These are phyloP conservation scores for Podosphaera fusca DNA, from an alignment of 2,329 filamentous ascomycete genomes.

Conservation along the genomic window DNA sequence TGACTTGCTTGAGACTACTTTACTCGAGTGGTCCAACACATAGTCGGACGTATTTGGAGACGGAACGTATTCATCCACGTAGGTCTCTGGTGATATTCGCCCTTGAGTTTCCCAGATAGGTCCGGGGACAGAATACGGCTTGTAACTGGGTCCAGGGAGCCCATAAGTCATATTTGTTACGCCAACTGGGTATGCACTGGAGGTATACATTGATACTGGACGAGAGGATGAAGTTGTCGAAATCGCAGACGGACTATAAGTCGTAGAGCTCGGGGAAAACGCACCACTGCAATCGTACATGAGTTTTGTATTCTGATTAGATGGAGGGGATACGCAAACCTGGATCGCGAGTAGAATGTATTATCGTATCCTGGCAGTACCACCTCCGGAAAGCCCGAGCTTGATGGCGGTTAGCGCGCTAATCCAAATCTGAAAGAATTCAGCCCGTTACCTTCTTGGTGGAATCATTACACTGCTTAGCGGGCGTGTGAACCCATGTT, in stretches of 20 bases:
- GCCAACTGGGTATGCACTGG: conserved; percentile 13
- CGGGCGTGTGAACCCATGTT: conserved; percentile 13
- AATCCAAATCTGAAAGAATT: background rate
- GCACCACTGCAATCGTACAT: conserved; percentile 11
- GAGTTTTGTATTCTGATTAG: conserved; percentile 9
- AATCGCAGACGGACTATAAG: conserved; percentile 10
- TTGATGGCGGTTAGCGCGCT: conserved; percentile 11
- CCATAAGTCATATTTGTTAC: conserved; percentile 13
- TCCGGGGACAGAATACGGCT: conserved; percentile 11
- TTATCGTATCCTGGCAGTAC: conserved; percentile 11
- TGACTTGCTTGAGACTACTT: conserved; percentile 18
- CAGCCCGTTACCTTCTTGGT: conserved; percentile 15
- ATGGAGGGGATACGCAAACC: conserved; percentile 10
- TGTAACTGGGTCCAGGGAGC: conserved; percentile 13
- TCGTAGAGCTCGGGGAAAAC: conserved; percentile 10
- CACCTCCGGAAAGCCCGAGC: conserved; percentile 11
- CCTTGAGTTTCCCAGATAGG: conserved; percentile 15
- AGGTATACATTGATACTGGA: conserved; percentile 13
- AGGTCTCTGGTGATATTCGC: conserved; percentile 15
- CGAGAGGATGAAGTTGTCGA: conserved; percentile 9
- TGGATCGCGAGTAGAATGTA: conserved; percentile 13
- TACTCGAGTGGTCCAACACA: conserved; percentile 27
- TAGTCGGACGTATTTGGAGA: conserved; percentile 39
- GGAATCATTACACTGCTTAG: conserved; percentile 10
- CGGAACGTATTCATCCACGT: conserved; percentile 19